Base-by-base conservation (phyloP, 225 moss, liverwort and hornwort genomes). In the Rhytidiadelphus loreus region DNA sequence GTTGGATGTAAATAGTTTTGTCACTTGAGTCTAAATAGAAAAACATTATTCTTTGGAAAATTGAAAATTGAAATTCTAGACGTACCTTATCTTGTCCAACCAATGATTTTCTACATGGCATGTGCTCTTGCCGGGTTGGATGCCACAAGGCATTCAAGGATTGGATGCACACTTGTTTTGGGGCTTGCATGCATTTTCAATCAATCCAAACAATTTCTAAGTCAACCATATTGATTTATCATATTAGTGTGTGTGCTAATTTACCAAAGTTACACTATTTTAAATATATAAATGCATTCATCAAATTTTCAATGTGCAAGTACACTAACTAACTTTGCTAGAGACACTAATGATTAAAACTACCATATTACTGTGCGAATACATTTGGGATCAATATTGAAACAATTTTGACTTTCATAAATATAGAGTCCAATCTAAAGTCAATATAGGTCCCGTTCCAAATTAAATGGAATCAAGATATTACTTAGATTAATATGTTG, bases 341-440 rank as follows among this genome's bases (percentile, higher is more conserved):
- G 3, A 5, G 6, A 52, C 13, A 76, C 21, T 53, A 53, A 53
- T 24, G 23, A 4, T 15, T 13, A 14, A 13, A 52, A 33, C 0
- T 74, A 1, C 2, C 32, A 74, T 21, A 24, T 23, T 55, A 55
- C 3, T 24, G 0, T 14, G 2, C 2, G 0, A 37, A 15, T 37
- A 35, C 13, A 22, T 0, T 55, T 37, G 55, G 55, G 2, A 55
- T 55, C 16, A 37, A 55, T 10, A 55, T 15, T 24, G 4, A 16
- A 77, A 37, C 2, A 76, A 35, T 22, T 13, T 23, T 23, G 13
- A 33, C 3, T 76, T 76, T 13, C 9, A 19, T 8, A 14, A 74
- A 50, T 50, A 5, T 56, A 53, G 9, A 76, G 0, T 23, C 9
- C 14, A 53, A 53, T 37, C 13, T 2, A 21, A 76, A 53, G 53